A percentile compares a stretch with the other conserved stretches of the same genome.
phyloP scores from a whole-genome alignment of 1,284 basidiomycete species.

The Ceratobasidium sp. region DNA sequence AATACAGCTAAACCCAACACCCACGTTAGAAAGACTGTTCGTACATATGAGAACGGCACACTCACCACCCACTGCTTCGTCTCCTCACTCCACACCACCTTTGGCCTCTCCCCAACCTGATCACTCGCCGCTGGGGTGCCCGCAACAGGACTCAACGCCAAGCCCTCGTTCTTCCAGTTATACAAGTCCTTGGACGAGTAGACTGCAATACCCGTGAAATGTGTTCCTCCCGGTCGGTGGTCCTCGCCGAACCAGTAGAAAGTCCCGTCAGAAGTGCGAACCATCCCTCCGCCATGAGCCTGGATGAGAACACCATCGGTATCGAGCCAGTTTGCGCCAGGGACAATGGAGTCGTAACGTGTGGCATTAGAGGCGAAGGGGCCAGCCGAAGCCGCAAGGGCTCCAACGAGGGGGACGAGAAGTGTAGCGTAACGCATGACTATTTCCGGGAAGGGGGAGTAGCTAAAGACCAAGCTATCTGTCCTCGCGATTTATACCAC shows the following conservation, averaged over 20 bases:
- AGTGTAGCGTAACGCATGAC: background rate
- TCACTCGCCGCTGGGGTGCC: conserved; percentile 38
- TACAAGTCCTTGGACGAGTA: conserved; percentile 48
- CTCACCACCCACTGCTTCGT: conserved; percentile 39
- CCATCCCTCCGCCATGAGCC: conserved; percentile 47
- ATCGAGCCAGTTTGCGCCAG: conserved; percentile 48
- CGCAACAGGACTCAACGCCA: conserved; percentile 41
- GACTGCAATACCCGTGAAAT: conserved; percentile 44
- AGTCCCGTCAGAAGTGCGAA: conserved; percentile 44
- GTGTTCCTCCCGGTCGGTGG: conserved; percentile 30
- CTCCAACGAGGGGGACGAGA: background rate
- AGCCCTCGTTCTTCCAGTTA: conserved; percentile 47
- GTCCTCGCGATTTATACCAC: background rate
- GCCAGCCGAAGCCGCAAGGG: background rate
- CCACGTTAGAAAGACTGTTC: background rate
- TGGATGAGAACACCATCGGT: conserved; percentile 47
- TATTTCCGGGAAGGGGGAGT: background rate
- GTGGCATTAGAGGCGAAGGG: conserved; percentile 30
- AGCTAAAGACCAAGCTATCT: background rate
- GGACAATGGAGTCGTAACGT: conserved; percentile 45
- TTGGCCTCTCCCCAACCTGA: conserved; percentile 39
- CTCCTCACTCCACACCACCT: conserved; percentile 37
- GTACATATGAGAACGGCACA: conserved; percentile 24
- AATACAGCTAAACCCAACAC: conserved; percentile 37
- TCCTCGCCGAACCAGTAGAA: conserved; percentile 48